A percentile compares a stretch with the other conserved stretches of the same genome.
These are phyloP conservation scores for Platanus orientalis DNA, from an alignment of 164 flowering plant genomes.

Conservation along the genomic window DNA sequence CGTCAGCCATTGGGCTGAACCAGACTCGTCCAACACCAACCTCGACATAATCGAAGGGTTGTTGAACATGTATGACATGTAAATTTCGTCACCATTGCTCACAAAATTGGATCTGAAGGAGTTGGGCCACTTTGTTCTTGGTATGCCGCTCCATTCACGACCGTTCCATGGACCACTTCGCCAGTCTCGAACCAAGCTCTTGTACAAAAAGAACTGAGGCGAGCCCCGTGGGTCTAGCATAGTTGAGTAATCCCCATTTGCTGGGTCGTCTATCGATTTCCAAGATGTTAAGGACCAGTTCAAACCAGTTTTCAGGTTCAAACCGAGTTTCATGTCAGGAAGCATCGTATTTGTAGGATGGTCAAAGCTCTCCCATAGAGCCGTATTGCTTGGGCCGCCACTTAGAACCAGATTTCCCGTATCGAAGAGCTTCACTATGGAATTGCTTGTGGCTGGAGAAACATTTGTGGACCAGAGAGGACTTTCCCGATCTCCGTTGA, in stretches of 20 bases:
- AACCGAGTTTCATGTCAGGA: slow-evolving; percentile 44
- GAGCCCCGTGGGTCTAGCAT: slow-evolving; percentile 15
- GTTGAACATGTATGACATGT: background rate
- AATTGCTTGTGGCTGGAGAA: too few relatives aligned
- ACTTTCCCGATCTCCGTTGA: too few relatives aligned
- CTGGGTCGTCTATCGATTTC: slow-evolving; percentile 45
- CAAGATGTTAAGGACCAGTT: slow-evolving; percentile 29
- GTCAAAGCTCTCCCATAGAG: too few relatives aligned
- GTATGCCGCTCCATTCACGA: slow-evolving; percentile 36
- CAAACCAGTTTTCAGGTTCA: slow-evolving; percentile 27
- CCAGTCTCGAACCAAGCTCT: slow-evolving; percentile 9
- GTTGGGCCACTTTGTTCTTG: slow-evolving; percentile 11
- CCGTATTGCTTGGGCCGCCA: too few relatives aligned
- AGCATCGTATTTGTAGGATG: too few relatives aligned
- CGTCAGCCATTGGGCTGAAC: slow-evolving; percentile 12
- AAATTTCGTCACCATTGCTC: slow-evolving; percentile 14
- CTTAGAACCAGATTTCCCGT: too few relatives aligned
- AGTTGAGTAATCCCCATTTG: slow-evolving; percentile 23
- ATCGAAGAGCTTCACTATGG: too few relatives aligned
- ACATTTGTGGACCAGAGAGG: too few relatives aligned
- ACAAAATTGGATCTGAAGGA: slow-evolving; percentile 12
- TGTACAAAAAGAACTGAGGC: too few relatives aligned
- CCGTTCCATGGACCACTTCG: too few relatives aligned
- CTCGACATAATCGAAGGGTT: slow-evolving; percentile 10
- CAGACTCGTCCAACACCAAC: slow-evolving; percentile 14